Base-by-base conservation (phyloP, 148 eudicot species). In the Heliosperma pusillum region DNA sequence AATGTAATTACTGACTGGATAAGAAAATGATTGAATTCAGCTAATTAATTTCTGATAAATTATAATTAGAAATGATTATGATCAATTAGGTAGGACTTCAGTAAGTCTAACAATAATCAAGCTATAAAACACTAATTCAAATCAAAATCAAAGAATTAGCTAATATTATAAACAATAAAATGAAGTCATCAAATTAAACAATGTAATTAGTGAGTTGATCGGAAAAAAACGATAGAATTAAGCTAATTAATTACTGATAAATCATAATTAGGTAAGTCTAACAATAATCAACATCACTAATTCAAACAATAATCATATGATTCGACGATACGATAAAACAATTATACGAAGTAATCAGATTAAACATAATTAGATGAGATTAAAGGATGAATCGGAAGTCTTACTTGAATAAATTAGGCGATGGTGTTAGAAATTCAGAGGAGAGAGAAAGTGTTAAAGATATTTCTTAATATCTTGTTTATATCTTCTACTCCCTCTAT, bases 391-490 rank as follows among this genome's bases (percentile, higher is more conserved):
- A 70, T 70, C 11, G 8, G 13, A 44, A 33, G 70, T 22, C 20
- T 21, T 47, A 79, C 74, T 47, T 65, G 71, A 11, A 64, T 27
- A 27, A 63, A 79, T 29, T 65, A 29, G 58, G 44, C 57, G 75
- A 69, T 69, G 42, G 21, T 21, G 21, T 56, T 19, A 27, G 53
- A 33, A 33, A 29, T 9, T 25, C 22, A 16, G 77, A 53, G 4
- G 74, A 74, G 66, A 69, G 77, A 67, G 55, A 69, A 50, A 60
- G n/a, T n/a, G n/a, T n/a, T n/a, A n/a, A n/a, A n/a, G n/a, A n/a
- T n/a, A n/a, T n/a, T n/a, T n/a, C n/a, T n/a, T n/a, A n/a, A n/a
- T n/a, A n/a, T n/a, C n/a, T n/a, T n/a, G n/a, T n/a, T n/a, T n/a
- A n/a, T n/a, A n/a, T n/a, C n/a, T n/a, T n/a, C n/a, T n/a, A n/a